Percentiles rank a stretch among this genome's conserved stretches.
Conservation (phyloP, 1,284 basidiomycete genomes). For the Phenoliferia sp. region DNA sequence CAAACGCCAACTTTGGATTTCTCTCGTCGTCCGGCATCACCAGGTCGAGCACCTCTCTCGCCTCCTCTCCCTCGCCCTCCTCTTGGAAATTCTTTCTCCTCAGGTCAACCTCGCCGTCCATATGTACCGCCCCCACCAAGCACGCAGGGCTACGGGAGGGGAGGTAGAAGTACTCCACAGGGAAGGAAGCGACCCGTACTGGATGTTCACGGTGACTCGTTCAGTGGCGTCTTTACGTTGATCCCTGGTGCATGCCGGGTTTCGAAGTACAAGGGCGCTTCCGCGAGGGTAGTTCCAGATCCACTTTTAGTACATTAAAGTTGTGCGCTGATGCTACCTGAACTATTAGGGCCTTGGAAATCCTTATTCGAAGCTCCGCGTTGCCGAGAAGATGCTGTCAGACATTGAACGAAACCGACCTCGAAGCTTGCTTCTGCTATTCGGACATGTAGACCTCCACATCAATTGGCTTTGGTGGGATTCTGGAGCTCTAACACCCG, state of each 20-base stretch:
- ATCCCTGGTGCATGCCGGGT: not conserved
- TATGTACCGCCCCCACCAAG: too few relatives aligned
- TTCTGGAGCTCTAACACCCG: too few relatives aligned
- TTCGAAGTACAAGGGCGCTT: slow-evolving; percentile 15
- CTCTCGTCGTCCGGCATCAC: too few relatives aligned
- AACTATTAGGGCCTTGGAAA: slow-evolving; percentile 18
- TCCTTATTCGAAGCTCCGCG: slow-evolving; percentile 2
- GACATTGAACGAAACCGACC: not conserved
- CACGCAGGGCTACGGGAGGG: too few relatives aligned
- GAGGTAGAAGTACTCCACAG: too few relatives aligned
- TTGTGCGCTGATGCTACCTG: too few relatives aligned
- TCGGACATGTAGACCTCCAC: slow-evolving; percentile 17
- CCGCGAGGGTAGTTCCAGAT: slow-evolving; percentile 9
- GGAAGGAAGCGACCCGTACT: not conserved
- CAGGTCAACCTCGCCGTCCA: too few relatives aligned
- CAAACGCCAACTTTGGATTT: too few relatives aligned
- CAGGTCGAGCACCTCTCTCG: too few relatives aligned
- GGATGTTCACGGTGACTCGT: slow-evolving; percentile 17
- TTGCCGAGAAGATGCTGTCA: not conserved
- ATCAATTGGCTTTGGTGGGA: slow-evolving; percentile 18
- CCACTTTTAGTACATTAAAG: not conserved
- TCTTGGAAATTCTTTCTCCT: too few relatives aligned
- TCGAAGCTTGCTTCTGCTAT: slow-evolving; percentile 3
- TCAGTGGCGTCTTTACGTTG: slow-evolving; percentile 16
- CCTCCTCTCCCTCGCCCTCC: too few relatives aligned